Conservation (phyloP, 257 asterid species). For the Echites panduratus region DNA sequence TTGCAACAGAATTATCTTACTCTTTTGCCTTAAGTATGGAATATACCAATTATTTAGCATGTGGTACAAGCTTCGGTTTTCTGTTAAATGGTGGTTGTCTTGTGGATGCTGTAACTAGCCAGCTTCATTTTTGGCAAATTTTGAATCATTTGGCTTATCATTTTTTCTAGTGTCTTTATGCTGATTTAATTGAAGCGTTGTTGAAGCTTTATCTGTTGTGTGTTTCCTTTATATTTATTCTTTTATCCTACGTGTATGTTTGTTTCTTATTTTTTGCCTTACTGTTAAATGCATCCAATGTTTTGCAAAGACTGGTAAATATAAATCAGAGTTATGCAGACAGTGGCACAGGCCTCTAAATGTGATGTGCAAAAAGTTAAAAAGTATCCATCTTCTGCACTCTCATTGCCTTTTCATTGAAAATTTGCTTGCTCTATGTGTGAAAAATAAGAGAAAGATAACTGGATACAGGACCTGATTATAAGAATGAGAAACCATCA, state of each 20-base stretch:
- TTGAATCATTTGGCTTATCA: neutral
- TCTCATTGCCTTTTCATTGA: neutral
- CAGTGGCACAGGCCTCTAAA: neutral
- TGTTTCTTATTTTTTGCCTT: neutral
- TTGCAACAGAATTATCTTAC: neutral
- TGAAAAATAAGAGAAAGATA: slow-evolving; percentile 1
- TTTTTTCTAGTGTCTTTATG: neutral
- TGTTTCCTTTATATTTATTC: neutral
- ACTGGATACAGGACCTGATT: neutral
- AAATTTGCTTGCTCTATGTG: neutral
- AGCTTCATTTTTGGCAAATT: neutral
- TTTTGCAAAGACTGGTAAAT: neutral
- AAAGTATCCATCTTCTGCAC: neutral
- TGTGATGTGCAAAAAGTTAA: neutral
- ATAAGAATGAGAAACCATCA: neutral
- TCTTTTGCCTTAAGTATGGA: neutral
- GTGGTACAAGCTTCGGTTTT: neutral
- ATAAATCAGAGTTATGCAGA: neutral
- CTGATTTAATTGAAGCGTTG: neutral
- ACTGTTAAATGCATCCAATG: neutral
- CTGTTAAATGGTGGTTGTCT: neutral
- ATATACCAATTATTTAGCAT: neutral
- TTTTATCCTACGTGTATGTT: neutral
- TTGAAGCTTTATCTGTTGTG: neutral
- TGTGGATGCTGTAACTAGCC: neutral